A percentile compares a stretch with the other conserved stretches of the same genome.
phyloP scores from a whole-genome alignment of 2,329 filamentous ascomycete species.

The Colletotrichum plurivorum region DNA sequence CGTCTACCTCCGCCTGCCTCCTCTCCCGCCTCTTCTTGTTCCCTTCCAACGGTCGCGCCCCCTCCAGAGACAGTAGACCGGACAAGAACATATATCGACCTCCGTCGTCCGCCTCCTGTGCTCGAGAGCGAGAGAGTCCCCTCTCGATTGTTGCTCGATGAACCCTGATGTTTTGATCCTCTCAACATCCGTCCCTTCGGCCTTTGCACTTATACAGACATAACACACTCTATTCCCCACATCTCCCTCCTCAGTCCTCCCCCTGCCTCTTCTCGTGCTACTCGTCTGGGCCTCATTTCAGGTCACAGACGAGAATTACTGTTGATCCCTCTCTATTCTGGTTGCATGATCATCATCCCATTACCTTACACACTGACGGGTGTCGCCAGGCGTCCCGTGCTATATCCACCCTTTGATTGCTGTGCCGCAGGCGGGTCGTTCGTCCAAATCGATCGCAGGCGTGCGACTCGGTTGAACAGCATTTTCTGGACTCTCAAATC shows the following conservation, averaged over 20 bases:
- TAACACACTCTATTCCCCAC: no score
- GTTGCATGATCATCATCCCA: conserved; percentile 15
- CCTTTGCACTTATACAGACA: no score
- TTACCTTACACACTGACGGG: conserved; percentile 2
- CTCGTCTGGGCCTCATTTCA: neutral
- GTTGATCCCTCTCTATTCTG: neutral
- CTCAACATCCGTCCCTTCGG: neutral
- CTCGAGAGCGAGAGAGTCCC: conserved; percentile 12
- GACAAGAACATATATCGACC: conserved; percentile 34
- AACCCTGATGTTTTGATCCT: conserved; percentile 16
- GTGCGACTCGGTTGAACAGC: conserved; percentile 26
- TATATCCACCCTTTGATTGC: conserved; percentile 11
- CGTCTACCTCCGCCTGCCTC: conserved; percentile 31
- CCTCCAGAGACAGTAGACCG: conserved; percentile 1
- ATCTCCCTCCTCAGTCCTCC: neutral
- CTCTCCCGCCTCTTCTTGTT: conserved; percentile 29
- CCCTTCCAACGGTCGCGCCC: conserved; percentile 24
- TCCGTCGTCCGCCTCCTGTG: conserved; percentile 22
- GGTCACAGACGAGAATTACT: conserved; percentile 3
- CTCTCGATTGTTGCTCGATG: conserved; percentile 20
- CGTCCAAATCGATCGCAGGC: neutral
- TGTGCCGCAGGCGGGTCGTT: conserved; percentile 20
- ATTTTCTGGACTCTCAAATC: conserved; percentile 6
- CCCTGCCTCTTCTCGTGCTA: neutral
- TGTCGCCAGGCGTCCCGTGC: conserved; percentile 24